These are phyloP conservation scores for Pseudonectria buxi DNA, from an alignment of 2,329 filamentous ascomycete genomes.

Conservation along the genomic window DNA sequence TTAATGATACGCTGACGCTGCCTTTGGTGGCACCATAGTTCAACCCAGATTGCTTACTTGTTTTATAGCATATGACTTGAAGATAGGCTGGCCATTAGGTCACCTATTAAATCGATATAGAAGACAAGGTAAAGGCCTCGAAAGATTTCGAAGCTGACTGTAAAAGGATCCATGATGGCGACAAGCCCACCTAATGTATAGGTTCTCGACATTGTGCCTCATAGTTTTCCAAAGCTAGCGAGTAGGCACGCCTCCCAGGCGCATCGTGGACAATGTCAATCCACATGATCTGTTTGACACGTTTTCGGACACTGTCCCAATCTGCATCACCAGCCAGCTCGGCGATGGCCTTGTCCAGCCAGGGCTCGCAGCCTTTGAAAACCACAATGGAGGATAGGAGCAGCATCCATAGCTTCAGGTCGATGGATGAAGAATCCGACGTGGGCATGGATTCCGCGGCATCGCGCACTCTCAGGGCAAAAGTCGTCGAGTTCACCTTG, in stretches of 20 bases:
- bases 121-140: too few relatives aligned
- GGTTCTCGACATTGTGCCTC: too few relatives aligned
- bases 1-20: too few relatives aligned
- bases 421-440: neutral
- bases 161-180: too few relatives aligned
- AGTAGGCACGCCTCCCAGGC: conserved; percentile 9
- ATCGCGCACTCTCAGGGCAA: conserved; percentile 7
- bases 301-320: conserved; percentile 17
- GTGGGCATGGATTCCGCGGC: conserved; percentile 6
- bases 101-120: too few relatives aligned
- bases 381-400: conserved; percentile 18
- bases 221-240: neutral
- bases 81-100: too few relatives aligned
- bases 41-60: too few relatives aligned
- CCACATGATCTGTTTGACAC: conserved; percentile 19
- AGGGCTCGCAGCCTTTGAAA: conserved; percentile 13
- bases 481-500: conserved; percentile 10
- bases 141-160: too few relatives aligned
- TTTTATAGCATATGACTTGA: too few relatives aligned
- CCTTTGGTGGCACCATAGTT: too few relatives aligned
- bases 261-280: conserved; percentile 19
- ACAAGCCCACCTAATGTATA: too few relatives aligned
- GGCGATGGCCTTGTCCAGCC: conserved; percentile 15
- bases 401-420: conserved; percentile 23
- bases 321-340: conserved; percentile 6